phyloP scores from a whole-genome alignment of 345 rosid species.

The Kernera saxatilis region DNA sequence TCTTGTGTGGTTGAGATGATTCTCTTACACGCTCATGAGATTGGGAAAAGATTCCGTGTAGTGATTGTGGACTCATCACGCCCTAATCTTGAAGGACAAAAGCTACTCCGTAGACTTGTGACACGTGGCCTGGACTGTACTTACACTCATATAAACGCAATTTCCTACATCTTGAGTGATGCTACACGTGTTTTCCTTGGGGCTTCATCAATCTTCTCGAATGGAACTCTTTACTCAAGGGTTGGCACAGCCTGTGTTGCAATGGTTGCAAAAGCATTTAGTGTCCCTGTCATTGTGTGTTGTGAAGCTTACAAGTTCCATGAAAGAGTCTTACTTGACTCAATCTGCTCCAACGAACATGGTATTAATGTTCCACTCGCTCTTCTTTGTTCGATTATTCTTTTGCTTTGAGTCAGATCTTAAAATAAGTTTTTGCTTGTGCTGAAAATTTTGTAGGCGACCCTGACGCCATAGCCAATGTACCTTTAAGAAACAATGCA shows the following conservation, averaged over 20 bases:
- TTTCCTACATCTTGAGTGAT: constrained; percentile 69
- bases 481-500: constrained; percentile 38
- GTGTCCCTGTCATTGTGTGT: constrained; percentile 65
- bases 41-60: constrained; percentile 60
- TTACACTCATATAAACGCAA: constrained; percentile 69
- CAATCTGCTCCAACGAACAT: constrained; percentile 72
- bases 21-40: constrained; percentile 59
- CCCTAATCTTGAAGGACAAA: constrained; percentile 68
- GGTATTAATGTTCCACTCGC: constrained; percentile 37
- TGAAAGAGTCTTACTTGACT: constrained; percentile 79
- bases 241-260: constrained; percentile 73
- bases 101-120: constrained; percentile 57
- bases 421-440: background rate
- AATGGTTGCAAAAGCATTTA: constrained; percentile 72
- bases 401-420: background rate
- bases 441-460: constrained; percentile 45
- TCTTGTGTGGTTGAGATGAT: constrained; percentile 82
- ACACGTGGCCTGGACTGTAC: constrained; percentile 59
- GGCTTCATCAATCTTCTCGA: constrained; percentile 68
- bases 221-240: constrained; percentile 72
- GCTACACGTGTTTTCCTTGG: constrained; percentile 66
- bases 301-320: constrained; percentile 90
- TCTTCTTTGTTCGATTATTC: background rate
- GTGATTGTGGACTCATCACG: constrained; percentile 70
- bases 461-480: constrained; percentile 48